Conservation (phyloP, 441 rosid species). For the Brassica hybrid region DNA sequence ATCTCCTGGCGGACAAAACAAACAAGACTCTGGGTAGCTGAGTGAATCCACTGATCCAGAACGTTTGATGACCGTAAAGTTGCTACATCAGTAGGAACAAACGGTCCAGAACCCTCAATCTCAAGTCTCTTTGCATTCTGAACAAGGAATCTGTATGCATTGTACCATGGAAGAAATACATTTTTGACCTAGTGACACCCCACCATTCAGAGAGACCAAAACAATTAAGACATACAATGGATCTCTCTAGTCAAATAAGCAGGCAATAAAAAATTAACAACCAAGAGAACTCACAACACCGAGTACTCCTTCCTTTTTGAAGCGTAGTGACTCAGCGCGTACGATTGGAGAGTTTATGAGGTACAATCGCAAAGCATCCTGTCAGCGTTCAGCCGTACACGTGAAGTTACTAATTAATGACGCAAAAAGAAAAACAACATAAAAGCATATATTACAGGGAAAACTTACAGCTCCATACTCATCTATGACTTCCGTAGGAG, state of each 20-base stretch:
- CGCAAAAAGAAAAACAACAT: slow-evolving; percentile 7
- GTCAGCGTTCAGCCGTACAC: slow-evolving; percentile 24
- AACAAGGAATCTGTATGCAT: slow-evolving; percentile 97
- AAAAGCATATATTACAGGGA: slow-evolving; percentile 4
- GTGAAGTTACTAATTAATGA: slow-evolving; percentile 22
- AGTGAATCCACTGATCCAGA: slow-evolving; percentile 98
- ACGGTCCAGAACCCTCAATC: slow-evolving; percentile 77
- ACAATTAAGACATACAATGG: slow-evolving; percentile 20
- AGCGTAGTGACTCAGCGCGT: slow-evolving; percentile 92
- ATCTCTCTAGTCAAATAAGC: slow-evolving; percentile 11
- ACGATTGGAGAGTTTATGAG: slow-evolving; percentile 98
- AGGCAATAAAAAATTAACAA: slow-evolving; percentile 12
- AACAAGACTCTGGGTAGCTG: slow-evolving; percentile 98
- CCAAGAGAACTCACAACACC: slow-evolving; percentile 79
- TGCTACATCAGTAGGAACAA: slow-evolving; percentile 67
- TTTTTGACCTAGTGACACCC: slow-evolving; percentile 79
- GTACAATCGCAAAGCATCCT: slow-evolving; percentile 97
- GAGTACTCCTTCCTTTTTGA: slow-evolving; percentile 89
- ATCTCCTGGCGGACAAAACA: slow-evolving; percentile 87
- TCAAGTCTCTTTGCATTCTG: slow-evolving; percentile 99
- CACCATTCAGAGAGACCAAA: neutral
- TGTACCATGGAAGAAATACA: slow-evolving; percentile 99
- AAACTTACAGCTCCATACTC: slow-evolving; percentile 94
- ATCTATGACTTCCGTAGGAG: slow-evolving; percentile 85
- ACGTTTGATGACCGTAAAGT: slow-evolving; percentile 85